phyloP scores from a whole-genome alignment of 768 basidiomycete genomes.

The Tylopilus plumbeoviolaceoides region DNA sequence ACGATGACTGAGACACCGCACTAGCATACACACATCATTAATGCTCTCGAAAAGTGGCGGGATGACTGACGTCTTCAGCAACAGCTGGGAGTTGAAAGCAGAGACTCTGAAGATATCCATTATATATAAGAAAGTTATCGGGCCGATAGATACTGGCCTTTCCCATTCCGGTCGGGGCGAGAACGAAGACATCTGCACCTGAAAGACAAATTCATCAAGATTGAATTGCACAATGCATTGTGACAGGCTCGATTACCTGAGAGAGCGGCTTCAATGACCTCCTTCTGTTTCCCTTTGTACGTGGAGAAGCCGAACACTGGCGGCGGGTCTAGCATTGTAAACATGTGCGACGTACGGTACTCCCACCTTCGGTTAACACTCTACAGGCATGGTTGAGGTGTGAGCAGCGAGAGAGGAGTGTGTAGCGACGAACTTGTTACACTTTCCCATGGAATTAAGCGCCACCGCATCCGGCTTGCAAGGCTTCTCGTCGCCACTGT shows the following conservation, averaged over 20 bases:
- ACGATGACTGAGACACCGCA: constrained; percentile 70
- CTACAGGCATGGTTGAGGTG: constrained; percentile 7
- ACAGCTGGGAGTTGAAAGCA: constrained; percentile 85
- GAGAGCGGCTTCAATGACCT: constrained; percentile 69
- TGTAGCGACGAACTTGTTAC: constrained; percentile 12
- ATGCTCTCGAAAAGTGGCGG: neutral
- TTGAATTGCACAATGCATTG: neutral
- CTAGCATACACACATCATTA: constrained; percentile 30
- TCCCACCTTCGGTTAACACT: constrained; percentile 23
- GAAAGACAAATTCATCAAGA: neutral
- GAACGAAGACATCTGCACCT: constrained; percentile 73
- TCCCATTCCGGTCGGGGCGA: constrained; percentile 88
- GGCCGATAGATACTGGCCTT: constrained; percentile 46
- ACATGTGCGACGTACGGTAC: neutral
- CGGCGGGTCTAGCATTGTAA: neutral
- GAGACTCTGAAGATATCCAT: constrained; percentile 48
- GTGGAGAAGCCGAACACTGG: constrained; percentile 64
- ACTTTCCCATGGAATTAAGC: constrained; percentile 4
- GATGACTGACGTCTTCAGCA: constrained; percentile 46
- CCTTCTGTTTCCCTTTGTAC: constrained; percentile 76
- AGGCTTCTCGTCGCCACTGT: constrained; percentile 1
- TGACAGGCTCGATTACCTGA: constrained; percentile 47
- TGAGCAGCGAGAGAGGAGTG: neutral
- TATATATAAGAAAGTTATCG: neutral
- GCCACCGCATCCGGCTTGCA: neutral